Evolutionary conservation across 139 green algal species (phyloP).

Genomic region (Chlorella sp.): DNA sequence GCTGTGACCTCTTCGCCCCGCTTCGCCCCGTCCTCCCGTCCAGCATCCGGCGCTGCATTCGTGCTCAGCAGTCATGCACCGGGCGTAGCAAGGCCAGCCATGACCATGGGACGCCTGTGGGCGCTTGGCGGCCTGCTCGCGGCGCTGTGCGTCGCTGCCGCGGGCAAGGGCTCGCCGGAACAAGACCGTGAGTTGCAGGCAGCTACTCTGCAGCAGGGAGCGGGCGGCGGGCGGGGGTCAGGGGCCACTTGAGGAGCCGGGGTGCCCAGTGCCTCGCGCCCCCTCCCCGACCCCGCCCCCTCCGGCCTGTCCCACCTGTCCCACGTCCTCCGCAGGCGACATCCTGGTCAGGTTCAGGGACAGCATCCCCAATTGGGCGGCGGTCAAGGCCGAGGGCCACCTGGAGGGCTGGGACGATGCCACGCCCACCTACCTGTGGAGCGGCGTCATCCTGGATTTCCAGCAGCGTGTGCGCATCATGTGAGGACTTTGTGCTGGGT

Average conservation of each 20-base stretch:
- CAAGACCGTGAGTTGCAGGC: constrained; percentile 1
- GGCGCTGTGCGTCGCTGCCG: not conserved
- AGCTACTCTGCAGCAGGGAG: not conserved
- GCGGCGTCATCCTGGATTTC: constrained; percentile 23
- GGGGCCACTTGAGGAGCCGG: not conserved
- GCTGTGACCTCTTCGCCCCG: no score
- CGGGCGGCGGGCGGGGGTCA: not conserved
- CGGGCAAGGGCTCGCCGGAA: not conserved
- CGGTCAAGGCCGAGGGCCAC: constrained; percentile 2
- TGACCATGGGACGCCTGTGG: not conserved
- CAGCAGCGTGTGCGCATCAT: constrained; percentile 19
- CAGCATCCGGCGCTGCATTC: no score
- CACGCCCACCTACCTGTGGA: constrained; percentile 8
- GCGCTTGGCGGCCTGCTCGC: not conserved
- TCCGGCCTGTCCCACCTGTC: no score
- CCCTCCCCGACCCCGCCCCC: no score
- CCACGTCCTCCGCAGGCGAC: not conserved
- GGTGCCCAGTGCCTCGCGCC: no score
- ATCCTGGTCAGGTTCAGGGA: constrained; percentile 21
- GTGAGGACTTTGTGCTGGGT: constrained; percentile 3
- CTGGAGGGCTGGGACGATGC: constrained; percentile 27
- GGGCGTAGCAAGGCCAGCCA: not conserved
- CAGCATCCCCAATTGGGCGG: constrained; percentile 23
- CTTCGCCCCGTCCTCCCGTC: no score
- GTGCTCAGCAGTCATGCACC: no score